Percentiles rank a stretch among this genome's conserved stretches.
Evolutionary conservation across 768 basidiomycete species (phyloP).

Genomic region (Trametes elegans): DNA sequence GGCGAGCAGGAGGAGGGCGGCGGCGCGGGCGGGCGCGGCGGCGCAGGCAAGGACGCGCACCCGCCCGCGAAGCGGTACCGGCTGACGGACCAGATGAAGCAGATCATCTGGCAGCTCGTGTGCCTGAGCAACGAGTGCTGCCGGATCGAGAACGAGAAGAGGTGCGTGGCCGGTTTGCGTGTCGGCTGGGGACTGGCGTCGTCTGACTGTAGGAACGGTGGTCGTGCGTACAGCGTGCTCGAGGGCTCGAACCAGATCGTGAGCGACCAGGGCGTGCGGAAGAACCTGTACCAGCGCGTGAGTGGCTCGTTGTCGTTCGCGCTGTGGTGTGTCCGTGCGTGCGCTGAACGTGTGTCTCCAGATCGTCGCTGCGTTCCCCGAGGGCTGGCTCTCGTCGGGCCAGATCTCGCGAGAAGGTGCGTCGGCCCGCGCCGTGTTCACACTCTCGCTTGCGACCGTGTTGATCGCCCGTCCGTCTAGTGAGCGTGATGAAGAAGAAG

Average conservation of each 20-base stretch:
- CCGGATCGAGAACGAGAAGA: conserved; percentile 64
- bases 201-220: no score
- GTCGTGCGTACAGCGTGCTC: conserved; percentile 37
- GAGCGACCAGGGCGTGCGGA: conserved; percentile 79
- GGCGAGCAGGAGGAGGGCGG: conserved; percentile 28
- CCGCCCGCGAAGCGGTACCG: conserved; percentile 77
- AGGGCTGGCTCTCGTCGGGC: conserved; percentile 83
- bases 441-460: not conserved
- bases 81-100: conserved; percentile 79
- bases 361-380: conserved; percentile 80
- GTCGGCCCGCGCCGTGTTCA: no score
- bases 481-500: conserved; percentile 85
- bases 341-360: conserved; percentile 23
- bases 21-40: conserved; percentile 31
- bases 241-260: conserved; percentile 71
- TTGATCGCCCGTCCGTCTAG: conserved; percentile 32
- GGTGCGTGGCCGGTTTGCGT: conserved; percentile 38
- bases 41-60: conserved; percentile 43
- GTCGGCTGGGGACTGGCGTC: not conserved
- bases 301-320: conserved; percentile 13
- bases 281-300: conserved; percentile 78
- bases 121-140: conserved; percentile 82
- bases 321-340: not conserved
- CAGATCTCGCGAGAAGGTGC: conserved; percentile 85
- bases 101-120: conserved; percentile 76